Percentiles rank a stretch among this genome's conserved stretches.
Conservation (phyloP, 768 basidiomycete species). For the Punctularia strigosozonata region DNA sequence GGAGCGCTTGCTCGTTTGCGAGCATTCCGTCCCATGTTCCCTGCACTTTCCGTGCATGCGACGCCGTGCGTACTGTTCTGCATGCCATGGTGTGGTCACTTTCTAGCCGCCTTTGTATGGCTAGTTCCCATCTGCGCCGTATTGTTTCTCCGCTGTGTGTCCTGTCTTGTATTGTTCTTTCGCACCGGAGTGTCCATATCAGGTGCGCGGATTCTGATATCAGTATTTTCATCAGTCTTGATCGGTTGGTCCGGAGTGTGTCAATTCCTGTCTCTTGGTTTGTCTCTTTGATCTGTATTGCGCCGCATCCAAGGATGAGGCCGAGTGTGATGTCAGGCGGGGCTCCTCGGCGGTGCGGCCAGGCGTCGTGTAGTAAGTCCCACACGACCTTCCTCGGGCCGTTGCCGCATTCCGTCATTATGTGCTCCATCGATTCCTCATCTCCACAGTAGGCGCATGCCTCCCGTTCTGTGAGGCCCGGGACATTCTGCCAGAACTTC, state of each 20-base stretch:
- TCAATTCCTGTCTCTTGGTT: background rate
- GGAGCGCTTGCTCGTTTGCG: background rate
- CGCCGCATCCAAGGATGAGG: background rate
- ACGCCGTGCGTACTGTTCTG: background rate
- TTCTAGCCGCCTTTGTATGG: background rate
- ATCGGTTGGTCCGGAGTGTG: background rate
- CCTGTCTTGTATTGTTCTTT: conserved; percentile 11
- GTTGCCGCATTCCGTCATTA: background rate
- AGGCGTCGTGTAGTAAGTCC: background rate
- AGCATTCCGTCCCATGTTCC: background rate
- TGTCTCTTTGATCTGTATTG: background rate
- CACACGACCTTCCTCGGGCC: background rate
- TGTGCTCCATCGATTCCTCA: background rate
- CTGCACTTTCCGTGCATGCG: background rate
- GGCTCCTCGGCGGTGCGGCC: background rate
- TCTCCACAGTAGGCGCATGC: background rate
- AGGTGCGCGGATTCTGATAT: conserved; percentile 18
- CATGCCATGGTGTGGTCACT: background rate
- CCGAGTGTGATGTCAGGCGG: background rate
- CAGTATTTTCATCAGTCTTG: conserved; percentile 12
- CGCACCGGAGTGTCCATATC: conserved; percentile 18
- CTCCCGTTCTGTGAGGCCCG: background rate
- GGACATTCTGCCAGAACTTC: background rate
- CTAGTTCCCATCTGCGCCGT: background rate
- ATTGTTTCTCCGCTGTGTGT: background rate